These are phyloP conservation scores for Aspergillus piperis DNA, from an alignment of 2,329 filamentous ascomycete genomes.

Conservation along the genomic window DNA sequence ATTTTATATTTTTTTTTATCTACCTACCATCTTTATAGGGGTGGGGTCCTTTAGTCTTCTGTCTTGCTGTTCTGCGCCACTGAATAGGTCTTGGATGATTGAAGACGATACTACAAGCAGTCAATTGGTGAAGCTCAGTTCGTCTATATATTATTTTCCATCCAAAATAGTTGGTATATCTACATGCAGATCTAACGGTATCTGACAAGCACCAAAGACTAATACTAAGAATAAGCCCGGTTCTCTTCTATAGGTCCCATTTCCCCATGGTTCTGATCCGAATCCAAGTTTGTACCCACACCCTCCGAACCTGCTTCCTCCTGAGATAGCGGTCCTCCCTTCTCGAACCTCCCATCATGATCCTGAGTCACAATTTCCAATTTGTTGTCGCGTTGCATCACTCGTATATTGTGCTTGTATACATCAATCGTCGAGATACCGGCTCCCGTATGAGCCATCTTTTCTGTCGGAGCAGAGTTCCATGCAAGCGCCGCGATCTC, in stretches of 20 bases:
- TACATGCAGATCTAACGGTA: neutral
- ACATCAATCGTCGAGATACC: neutral
- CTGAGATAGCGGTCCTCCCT: neutral
- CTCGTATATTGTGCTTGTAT: neutral
- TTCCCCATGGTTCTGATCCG: neutral
- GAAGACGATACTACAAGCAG: too few species aligned
- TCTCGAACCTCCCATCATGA: neutral
- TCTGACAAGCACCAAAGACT: neutral
- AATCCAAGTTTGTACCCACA: neutral
- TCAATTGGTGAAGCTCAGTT: too few species aligned
- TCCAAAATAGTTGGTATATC: too few species aligned
- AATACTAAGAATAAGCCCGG: neutral
- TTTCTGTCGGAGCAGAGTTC: neutral
- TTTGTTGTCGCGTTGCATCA: neutral
- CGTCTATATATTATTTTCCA: too few species aligned
- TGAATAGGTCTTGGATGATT: too few species aligned
- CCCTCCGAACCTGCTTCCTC: neutral
- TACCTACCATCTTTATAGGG: too few species aligned
- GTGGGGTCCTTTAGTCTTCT: too few species aligned
- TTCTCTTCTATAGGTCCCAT: neutral
- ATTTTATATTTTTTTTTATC: too few species aligned
- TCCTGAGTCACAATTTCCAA: neutral
- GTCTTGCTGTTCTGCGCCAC: too few species aligned
- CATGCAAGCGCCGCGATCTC: neutral
- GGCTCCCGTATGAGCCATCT: neutral